Evolutionary conservation across 208 protist species (phyloP), one percentile per base, ranked within the genome.

Genomic region (Tritrichomonas foetus): DNA sequence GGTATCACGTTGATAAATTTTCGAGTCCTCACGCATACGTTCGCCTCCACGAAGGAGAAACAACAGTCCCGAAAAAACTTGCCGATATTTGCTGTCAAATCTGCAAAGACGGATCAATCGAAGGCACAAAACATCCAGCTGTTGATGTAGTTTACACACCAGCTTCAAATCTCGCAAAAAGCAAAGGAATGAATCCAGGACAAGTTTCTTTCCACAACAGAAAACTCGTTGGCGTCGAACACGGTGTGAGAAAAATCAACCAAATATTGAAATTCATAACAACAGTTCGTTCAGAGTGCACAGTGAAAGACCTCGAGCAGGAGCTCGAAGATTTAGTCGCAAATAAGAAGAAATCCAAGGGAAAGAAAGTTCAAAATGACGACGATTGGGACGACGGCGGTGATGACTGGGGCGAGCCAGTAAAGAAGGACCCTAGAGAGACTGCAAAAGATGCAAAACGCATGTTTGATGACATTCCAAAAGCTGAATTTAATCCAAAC

Each of bases 1-100:
- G 78, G 78, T 57, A 53, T 49, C 78, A 89, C 27, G 78, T 36
- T n/a, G 78, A 89, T 57, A 89, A 89, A 57, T 89, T 57, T 50
- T 89, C 78, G 20, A 89, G 78, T 50, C 78, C 78, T 2, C 78
- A 89, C n/a, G 78, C 78, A 33, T 89, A 89, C 47, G 47, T 89
- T 16, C 25, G 47, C 16, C 25, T 89, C 27, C 41, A 89, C 16
- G n/a, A 3, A 61, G 47, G 47, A 20, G 78, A 89, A 13, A 89
- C 78, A 57, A 33, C 25, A 9, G 47, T 89, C 39, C 78, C 78
- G 30, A 89, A 89, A 33, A 89, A 57, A 11, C 57, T 89, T 16
- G 47, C 47, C 3, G 47, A 89, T 36, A 89, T 89, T n/a, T 89
- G 78, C n/a, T 89, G 78, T n/a, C 78, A 89, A 57, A 89, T 89